Evolutionary conservation across 2,329 filamentous ascomycete genomes (phyloP), one percentile per base, ranked within the genome.

Genomic region (Grosmannia penicillata): DNA sequence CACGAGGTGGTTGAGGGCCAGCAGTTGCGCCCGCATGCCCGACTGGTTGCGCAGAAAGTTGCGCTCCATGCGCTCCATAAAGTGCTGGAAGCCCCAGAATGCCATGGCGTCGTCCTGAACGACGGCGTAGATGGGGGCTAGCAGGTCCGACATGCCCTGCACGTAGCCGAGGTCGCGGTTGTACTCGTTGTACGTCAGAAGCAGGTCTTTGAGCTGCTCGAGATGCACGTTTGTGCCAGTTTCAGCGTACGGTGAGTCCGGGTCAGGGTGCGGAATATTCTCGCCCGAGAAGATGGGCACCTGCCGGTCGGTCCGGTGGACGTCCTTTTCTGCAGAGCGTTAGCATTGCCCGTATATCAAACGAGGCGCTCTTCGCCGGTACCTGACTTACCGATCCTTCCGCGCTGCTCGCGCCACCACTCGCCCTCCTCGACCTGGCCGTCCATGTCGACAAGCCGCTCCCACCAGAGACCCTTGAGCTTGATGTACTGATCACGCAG

Each of bases 201-300:
- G 77, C 83, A 98, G 93, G 56, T 98, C 91, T 61, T 98, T 98
- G 75, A 98, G 83, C 62, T 98, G 91, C 59, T 98, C 91, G 46
- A 98, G 72, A 57, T 98, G 91, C 6, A 95, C 87, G 51, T 98
- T 98, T 33, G 91, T 98, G 45, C 91, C 91, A 4, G 78, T 74
- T 32, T 87, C 82, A 11, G 89, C 84, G 57, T 96, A 98, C 0
- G 91, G 89, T 0, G 89, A 96, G 44, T 89, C 83, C 0, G 91
- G 91, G 51, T 98, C 91, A 0, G 91, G 93, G 53, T 98, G 91
- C 8, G 91, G 89, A 29, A 86, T 93, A 52, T 96, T 91, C 59
- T 98, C 91, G 44, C 91, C 91, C 8, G 84, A 80, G 55, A 98
- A 98, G 29, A 98, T 81, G n/a, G 84, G 81, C 23, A 98, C 84